Base-by-base conservation (phyloP, 306 rosid genomes). In the Arachis hypogaea region DNA sequence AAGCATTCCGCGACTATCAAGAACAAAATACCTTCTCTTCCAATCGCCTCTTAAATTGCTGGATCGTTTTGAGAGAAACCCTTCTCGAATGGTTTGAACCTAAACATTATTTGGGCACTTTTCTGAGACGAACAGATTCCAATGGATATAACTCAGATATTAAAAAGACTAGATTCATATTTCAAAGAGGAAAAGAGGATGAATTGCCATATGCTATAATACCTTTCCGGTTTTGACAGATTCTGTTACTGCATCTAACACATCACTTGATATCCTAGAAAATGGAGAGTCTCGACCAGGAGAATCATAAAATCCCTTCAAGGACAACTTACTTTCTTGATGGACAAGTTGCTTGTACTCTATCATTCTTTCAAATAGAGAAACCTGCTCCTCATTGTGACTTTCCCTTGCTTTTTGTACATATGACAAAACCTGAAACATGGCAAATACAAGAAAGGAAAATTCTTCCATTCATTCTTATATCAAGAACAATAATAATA, bases 21-120 rank as follows among this genome's bases (percentile, higher is more conserved):
- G 92, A 80, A 91, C 85, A 79, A 91, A 91, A 79, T 77, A 87
- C 81, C 94, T 84, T 84, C 92, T 87, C 80, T 91, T 91, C 97
- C 97, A 91, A 69, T 83, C 95, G 68, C 77, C 97, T 80, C 97
- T 88, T 72, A 91, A 82, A 69, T 81, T 88, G 78, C 92, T 84
- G 47, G 97, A 91, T 51, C 95, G 90, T 62, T 91, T 91, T 46
- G 92, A 88, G 40, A 91, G 92, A 87, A 80, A 91, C 9, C 97
- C 97, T 86, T 88, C 92, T 49, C 95, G 77, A 82, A 91, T 81
- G 65, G 85, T 83, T 82, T 83, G 92, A 69, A 91, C 84, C 95
- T 91, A 76, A 79, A 70, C 58, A 52, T 52, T 14, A 51, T 45
- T 45, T 58, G 58, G 68, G 74, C 42, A 76, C n/a, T 55, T 66